Conservation (phyloP, 2,329 filamentous ascomycete genomes). For the Seiridium cupressi region DNA sequence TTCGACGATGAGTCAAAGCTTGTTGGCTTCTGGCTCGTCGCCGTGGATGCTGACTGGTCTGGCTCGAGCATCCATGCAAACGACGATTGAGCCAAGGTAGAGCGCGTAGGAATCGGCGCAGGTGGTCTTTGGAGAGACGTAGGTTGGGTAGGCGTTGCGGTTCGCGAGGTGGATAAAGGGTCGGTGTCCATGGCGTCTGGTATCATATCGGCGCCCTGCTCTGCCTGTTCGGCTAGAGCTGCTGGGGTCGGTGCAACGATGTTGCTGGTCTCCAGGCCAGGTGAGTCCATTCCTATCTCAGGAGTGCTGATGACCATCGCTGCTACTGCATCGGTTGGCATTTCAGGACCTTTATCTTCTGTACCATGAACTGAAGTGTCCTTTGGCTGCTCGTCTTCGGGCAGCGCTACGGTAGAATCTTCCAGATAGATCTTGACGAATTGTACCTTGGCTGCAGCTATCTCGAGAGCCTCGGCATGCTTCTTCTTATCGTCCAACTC, state of each 20-base stretch:
- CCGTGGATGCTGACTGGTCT: constrained; percentile 33
- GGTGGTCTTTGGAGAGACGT: constrained; percentile 26
- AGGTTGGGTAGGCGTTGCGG: constrained; percentile 16
- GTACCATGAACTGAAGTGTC: not conserved
- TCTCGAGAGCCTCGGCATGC: constrained; percentile 52
- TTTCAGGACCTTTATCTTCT: constrained; percentile 9
- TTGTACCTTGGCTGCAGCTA: constrained; percentile 62
- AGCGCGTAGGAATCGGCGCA: constrained; percentile 56
- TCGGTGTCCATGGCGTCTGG: constrained; percentile 16
- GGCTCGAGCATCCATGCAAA: constrained; percentile 78
- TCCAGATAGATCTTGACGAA: constrained; percentile 63
- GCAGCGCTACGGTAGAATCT: constrained; percentile 53
- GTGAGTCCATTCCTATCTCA: constrained; percentile 14
- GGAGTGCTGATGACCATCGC: constrained; percentile 22
- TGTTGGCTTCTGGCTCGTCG: constrained; percentile 13
- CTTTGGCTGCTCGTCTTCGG: constrained; percentile 27
- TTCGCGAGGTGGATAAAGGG: constrained; percentile 14
- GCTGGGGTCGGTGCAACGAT: constrained; percentile 4
- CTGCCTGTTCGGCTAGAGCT: not conserved
- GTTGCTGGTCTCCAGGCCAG: constrained; percentile 5
- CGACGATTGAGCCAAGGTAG: constrained; percentile 69
- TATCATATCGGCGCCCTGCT: not conserved
- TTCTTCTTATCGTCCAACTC: constrained; percentile 47
- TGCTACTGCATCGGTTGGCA: constrained; percentile 22
- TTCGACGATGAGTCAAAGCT: constrained; percentile 11